A percentile compares a stretch with the other conserved stretches of the same genome.
Conservation (phyloP, 306 rosid genomes). For the Carpinus viminea region DNA sequence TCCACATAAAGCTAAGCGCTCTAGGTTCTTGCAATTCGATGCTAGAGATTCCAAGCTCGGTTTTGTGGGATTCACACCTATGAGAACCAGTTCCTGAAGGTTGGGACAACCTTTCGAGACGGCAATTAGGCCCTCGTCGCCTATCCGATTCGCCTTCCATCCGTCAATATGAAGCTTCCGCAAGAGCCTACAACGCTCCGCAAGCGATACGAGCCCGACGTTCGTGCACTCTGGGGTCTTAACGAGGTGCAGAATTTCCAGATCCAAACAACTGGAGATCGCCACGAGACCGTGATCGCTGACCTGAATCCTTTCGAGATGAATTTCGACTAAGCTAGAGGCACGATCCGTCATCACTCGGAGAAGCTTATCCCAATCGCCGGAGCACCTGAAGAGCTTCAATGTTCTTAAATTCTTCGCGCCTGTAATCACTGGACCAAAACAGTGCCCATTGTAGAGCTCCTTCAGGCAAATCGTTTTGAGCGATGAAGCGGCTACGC, state of each 20-base stretch:
- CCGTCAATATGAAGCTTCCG: conserved; percentile 97
- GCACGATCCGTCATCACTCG: conserved; percentile 43
- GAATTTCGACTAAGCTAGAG: conserved; percentile 66
- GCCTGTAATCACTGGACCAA: conserved; percentile 79
- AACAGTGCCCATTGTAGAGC: conserved; percentile 86
- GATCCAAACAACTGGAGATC: conserved; percentile 64
- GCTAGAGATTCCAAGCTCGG: conserved; percentile 80
- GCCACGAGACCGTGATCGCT: conserved; percentile 73
- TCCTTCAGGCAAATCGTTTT: conserved; percentile 80
- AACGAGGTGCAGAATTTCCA: conserved; percentile 91
- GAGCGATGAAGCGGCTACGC: conserved; percentile 60
- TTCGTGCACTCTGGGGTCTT: conserved; percentile 93
- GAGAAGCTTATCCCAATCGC: conserved; percentile 93
- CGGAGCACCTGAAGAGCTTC: conserved; percentile 88
- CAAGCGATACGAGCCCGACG: conserved; percentile 61
- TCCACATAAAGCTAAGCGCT: conserved; percentile 89
- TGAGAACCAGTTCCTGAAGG: conserved; percentile 85
- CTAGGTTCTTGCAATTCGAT: conserved; percentile 76
- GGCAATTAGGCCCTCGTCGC: conserved; percentile 79
- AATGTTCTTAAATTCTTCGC: conserved; percentile 75
- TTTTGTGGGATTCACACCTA: conserved; percentile 86
- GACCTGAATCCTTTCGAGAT: conserved; percentile 88
- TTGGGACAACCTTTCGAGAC: conserved; percentile 79
- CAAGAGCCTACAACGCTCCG: conserved; percentile 76
- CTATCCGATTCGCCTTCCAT: conserved; percentile 87